phyloP scores from a whole-genome alignment of 129 eudicot species.

The Deinandra increscens region DNA sequence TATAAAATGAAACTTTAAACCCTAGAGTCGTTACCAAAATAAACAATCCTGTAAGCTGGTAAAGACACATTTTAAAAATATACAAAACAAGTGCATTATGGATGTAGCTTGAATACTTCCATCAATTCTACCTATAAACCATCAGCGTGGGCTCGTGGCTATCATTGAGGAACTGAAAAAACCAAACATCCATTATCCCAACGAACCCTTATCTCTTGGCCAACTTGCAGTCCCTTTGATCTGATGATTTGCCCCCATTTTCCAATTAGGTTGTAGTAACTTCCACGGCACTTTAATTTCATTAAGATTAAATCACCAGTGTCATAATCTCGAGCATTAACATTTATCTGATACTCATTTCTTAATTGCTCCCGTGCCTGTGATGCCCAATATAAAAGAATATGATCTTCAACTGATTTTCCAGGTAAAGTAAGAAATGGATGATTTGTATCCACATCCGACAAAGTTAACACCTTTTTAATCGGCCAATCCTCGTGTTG shows the following conservation, averaged over 20 bases:
- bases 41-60: constrained; percentile 31
- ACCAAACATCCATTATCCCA: constrained; percentile 77
- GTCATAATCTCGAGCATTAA: constrained; percentile 70
- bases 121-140: constrained; percentile 40
- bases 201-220: constrained; percentile 72
- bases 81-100: constrained; percentile 37
- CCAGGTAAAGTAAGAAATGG: constrained; percentile 88
- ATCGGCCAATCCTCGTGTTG: constrained; percentile 73
- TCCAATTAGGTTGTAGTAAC: constrained; percentile 70
- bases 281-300: constrained; percentile 78
- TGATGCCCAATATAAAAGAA: constrained; percentile 67
- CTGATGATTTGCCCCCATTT: constrained; percentile 85
- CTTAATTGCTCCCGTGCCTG: constrained; percentile 83
- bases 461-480: constrained; percentile 65
- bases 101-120: constrained; percentile 27
- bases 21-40: constrained; percentile 28
- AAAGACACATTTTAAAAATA: constrained; percentile 30
- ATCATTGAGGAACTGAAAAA: constrained; percentile 72
- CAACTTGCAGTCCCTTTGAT: constrained; percentile 72
- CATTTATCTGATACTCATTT: constrained; percentile 59
- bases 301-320: constrained; percentile 63
- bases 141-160: constrained; percentile 32
- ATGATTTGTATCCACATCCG: constrained; percentile 85
- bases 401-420: constrained; percentile 76
- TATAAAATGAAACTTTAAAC: constrained; percentile 15